Evolutionary conservation across 768 basidiomycete genomes (phyloP), one percentile per base, ranked within the genome.

Genomic region (Lanmaoa rubissima): DNA sequence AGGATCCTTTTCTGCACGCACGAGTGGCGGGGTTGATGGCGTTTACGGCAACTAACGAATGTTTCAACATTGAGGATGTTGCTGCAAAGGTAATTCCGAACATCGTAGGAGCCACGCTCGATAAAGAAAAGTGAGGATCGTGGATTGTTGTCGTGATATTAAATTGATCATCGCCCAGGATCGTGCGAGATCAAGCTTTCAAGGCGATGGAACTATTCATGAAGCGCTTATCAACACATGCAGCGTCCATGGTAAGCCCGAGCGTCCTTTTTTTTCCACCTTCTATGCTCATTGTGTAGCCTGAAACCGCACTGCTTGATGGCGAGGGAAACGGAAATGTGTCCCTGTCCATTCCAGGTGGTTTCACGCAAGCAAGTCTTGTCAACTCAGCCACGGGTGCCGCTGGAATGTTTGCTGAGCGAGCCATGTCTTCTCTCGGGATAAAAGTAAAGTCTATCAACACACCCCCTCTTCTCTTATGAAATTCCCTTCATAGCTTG

Each of bases 181-280:
- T 92, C 8, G 96, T 98, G 0, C 84, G 97, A 19, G 95, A 98
- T 72, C 96, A 98, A 65, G 96, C 92, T 2, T 98, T 96, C 79
- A 96, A 91, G 72, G 89, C 94, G 7, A 79, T 96, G 53, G 91
- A 92, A 42, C 75, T 96, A 47, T 94, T 97, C 65, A 77, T 96
- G 59, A 91, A 90, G 70, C 85, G 81, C 60, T 74, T 98, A 31
- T 93, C 97, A 66, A 80, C 76, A 9, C 81, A 97, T 63, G 91
- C 88, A 2, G 80, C 80, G 0, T 79, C 82, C 3, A 90, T 99
- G 94, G 95, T 94, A 51, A n/a, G 79, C 61, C 11, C 48, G 10
- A 14, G 31, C 45, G 31, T 42, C 75, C 31, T 21, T 17, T 3
- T 24, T 10, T 36, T 34, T 32, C 12, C 34, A 13, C 9, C 5